Evolutionary conservation across 1,139 yeast genomes (phyloP).

Genomic region (Nakaseomyces kungkrabaensis): DNA sequence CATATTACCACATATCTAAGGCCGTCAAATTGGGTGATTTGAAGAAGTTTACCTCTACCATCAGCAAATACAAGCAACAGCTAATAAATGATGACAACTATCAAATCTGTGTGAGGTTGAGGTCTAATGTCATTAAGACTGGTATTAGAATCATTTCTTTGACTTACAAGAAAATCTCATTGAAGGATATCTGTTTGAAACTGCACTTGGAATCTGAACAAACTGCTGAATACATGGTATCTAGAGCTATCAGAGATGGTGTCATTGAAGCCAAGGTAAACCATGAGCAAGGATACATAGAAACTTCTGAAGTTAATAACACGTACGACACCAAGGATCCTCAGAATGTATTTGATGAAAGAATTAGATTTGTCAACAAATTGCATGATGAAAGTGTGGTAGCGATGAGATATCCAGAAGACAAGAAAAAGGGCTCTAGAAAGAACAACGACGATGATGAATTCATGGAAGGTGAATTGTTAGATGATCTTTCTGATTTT

Average conservation of each 20-base stretch:
- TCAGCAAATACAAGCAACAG: conserved; percentile 50
- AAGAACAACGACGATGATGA: conserved; percentile 18
- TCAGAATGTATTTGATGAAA: conserved; percentile 79
- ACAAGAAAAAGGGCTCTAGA: conserved; percentile 14
- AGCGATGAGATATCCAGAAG: conserved; percentile 82
- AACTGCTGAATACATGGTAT: conserved; percentile 91
- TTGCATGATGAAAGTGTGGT: conserved; percentile 88
- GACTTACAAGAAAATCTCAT: conserved; percentile 82
- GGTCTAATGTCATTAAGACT: conserved; percentile 96
- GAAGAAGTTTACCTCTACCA: conserved; percentile 66
- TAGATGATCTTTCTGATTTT: conserved; percentile 28
- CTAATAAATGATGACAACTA: conserved; percentile 73
- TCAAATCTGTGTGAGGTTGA: conserved; percentile 75
- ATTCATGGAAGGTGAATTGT: conserved; percentile 17
- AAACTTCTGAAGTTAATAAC: conserved; percentile 77
- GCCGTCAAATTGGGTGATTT: conserved; percentile 93
- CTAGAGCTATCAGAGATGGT: conserved; percentile 94
- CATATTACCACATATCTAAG: conserved; percentile 79
- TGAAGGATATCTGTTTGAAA: conserved; percentile 84
- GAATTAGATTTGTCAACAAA: conserved; percentile 84
- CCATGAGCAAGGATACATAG: conserved; percentile 87
- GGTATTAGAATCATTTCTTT: conserved; percentile 91
- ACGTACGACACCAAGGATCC: conserved; percentile 84
- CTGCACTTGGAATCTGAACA: conserved; percentile 89
- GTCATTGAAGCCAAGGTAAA: conserved; percentile 93